These are phyloP conservation scores for Trametes sanguinea DNA, from an alignment of 768 basidiomycete genomes.

Conservation along the genomic window DNA sequence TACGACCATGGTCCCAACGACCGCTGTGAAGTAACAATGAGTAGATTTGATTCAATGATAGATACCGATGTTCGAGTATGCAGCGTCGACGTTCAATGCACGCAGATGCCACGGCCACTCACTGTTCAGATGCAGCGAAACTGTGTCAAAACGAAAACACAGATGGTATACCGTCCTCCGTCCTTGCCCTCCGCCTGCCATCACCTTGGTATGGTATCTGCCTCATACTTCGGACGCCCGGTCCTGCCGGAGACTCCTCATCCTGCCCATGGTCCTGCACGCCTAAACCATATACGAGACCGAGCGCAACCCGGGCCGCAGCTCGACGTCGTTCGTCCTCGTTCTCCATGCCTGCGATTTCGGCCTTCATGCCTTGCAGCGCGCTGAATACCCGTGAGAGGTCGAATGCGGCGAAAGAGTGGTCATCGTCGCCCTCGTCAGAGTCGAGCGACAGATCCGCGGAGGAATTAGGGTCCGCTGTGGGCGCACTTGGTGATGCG, in stretches of 20 bases:
- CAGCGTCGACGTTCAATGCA: no score
- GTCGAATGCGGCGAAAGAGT: conserved; percentile 51
- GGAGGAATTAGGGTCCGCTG: conserved; percentile 5
- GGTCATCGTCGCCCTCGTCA: conserved; percentile 21
- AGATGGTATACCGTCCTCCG: background rate
- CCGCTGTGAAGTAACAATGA: no score
- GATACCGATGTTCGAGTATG: no score
- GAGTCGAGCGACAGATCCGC: conserved; percentile 20
- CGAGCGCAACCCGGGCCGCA: conserved; percentile 72
- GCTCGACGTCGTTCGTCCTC: conserved; percentile 64
- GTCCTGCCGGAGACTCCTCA: background rate
- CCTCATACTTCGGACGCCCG: background rate
- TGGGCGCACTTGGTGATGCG: background rate
- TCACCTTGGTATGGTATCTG: background rate
- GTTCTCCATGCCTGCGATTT: conserved; percentile 68
- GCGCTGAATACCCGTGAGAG: conserved; percentile 58
- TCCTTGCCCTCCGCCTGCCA: background rate
- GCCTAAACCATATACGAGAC: conserved; percentile 66
- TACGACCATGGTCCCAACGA: no score
- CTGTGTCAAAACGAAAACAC: no score
- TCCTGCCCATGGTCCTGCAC: conserved; percentile 27
- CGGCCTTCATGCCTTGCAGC: conserved; percentile 70
- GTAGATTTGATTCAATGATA: no score
- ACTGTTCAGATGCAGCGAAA: no score
- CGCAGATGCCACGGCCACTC: no score